These are phyloP conservation scores for Pezicula radicicola DNA, from an alignment of 2,329 filamentous ascomycete genomes.

Conservation along the genomic window DNA sequence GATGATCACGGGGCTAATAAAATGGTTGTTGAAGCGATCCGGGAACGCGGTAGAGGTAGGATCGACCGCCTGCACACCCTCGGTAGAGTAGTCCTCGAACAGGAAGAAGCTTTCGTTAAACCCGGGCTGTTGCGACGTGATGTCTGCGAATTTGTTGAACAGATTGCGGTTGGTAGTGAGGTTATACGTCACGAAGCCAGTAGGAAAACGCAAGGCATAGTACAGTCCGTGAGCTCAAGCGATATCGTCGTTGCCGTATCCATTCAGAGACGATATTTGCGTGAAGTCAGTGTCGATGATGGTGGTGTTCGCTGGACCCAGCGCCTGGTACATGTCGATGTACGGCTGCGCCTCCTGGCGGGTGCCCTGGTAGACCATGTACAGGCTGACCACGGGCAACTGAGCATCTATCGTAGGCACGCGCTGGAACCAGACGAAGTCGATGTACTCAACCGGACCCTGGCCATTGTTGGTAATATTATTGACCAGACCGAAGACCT, in stretches of 20 bases:
- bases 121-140: conserved; percentile 1
- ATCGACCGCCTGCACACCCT: conserved; percentile 37
- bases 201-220: conserved; percentile 2
- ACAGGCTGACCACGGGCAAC: conserved; percentile 1
- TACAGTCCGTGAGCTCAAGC: not conserved
- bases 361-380: too few relatives aligned
- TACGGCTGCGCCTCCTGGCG: too few relatives aligned
- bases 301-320: too few relatives aligned
- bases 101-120: conserved; percentile 31
- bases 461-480: not conserved
- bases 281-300: not conserved
- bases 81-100: conserved; percentile 49
- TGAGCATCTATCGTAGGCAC: conserved; percentile 36
- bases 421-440: conserved; percentile 44
- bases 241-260: not conserved
- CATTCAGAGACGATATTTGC: not conserved
- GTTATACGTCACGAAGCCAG: not conserved
- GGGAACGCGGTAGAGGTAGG: conserved; percentile 38
- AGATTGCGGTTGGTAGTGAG: not conserved
- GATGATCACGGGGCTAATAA: not conserved
- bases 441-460: conserved; percentile 34
- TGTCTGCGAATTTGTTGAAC: conserved; percentile 18
- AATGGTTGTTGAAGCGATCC: conserved; percentile 35
- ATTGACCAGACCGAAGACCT: conserved; percentile 28
- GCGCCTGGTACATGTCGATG: too few relatives aligned